Conservation (phyloP, 306 rosid species). For the Canavalia gladiata region DNA sequence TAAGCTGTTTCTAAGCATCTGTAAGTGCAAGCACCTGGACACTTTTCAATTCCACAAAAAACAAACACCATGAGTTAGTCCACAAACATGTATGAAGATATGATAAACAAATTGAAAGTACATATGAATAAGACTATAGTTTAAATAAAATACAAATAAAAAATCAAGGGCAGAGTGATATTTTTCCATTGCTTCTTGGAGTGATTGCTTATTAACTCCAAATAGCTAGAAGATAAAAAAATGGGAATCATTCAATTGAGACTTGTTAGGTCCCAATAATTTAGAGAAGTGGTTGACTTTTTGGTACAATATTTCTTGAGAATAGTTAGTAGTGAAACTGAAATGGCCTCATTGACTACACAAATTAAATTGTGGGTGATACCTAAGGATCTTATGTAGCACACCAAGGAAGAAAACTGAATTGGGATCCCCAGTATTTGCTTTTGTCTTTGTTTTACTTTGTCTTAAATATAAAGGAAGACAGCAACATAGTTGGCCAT, state of each 20-base stretch:
- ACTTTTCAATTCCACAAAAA: constrained; percentile 20
- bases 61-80: not conserved
- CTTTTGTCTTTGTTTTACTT: not conserved
- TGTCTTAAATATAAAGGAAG: constrained; percentile 19
- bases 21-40: constrained; percentile 50
- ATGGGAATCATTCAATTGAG: not conserved
- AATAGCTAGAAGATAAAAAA: not conserved
- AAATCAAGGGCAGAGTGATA: not conserved
- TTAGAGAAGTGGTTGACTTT: constrained; percentile 40
- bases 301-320: not conserved
- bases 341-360: constrained; percentile 11
- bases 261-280: not conserved
- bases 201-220: not conserved
- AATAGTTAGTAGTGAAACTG: constrained; percentile 12
- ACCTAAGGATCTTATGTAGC: constrained; percentile 8
- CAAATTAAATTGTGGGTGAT: not conserved
- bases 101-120: constrained; percentile 34
- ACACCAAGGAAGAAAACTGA: constrained; percentile 14
- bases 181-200: constrained; percentile 17
- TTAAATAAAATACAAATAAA: not conserved
- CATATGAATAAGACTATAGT: not conserved
- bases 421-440: not conserved
- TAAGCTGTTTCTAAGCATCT: constrained; percentile 12
- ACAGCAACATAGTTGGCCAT: constrained; percentile 32
- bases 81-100: constrained; percentile 36